Base-by-base conservation (phyloP, 2,329 filamentous ascomycete genomes). In the Trichoderma aggressivum region DNA sequence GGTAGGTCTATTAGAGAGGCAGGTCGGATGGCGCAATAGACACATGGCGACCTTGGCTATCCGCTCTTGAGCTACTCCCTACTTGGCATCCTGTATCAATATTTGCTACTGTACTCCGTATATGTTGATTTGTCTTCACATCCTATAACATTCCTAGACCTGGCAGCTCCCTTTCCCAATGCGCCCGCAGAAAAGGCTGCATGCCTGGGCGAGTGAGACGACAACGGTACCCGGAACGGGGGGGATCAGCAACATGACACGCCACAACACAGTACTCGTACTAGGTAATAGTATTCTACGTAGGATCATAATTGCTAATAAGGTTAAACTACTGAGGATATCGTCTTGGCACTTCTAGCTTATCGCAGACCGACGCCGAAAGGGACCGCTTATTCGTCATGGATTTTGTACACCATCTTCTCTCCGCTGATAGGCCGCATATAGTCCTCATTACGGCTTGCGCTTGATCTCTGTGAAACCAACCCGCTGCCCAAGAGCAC, bases 351-450 rank as follows among this genome's bases (percentile, higher is more conserved):
- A 60, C 6, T 34, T 24, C 6, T 47, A n/a, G 5, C 11, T 8
- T 50, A 32, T 26, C 8, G 1, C 43, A n/a, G 0, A 24, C 2
- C 21, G 34, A 30, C 7, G 6, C n/a, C 32, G 34, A 26, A 32
- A 53, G 11, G 12, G 11, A 7, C 56, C 11, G 16, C 56, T 61
- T 32, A 60, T 61, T 56, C 58, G 21, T 18, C 47, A 24, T 3
- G 18, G 21, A 75, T 26, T 21, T 26, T 64, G 39, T 80, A 80
- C 0, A 80, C 78, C 11, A 83, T 63, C 74, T 84, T 84, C 74
- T 84, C 82, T 0, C 76, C 81, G 68, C 81, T 82, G 1, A 84
- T 75, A 0, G 82, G 80, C 1, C 73, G 76, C 81, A 84, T 82
- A 64, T 78, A 78, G 0, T 76, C 75, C 63, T 81, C 77, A 1